Evolutionary conservation across 305 asterid genomes (phyloP), one percentile per base, ranked within the genome.

Genomic region (Fraxinus paxiana): DNA sequence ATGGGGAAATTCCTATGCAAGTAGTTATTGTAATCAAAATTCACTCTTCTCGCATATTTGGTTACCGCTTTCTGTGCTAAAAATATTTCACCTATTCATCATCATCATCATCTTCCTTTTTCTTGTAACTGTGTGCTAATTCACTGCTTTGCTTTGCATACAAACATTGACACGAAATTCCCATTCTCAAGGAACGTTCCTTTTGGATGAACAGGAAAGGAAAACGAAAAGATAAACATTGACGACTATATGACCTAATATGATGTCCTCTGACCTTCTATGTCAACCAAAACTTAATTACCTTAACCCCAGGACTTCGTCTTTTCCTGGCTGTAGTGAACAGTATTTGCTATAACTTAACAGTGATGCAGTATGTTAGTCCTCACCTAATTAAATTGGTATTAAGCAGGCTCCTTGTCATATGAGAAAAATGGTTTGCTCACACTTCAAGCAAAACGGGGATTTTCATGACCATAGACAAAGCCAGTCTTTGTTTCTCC

Each of bases 401-500:
- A 51, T 51, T n/a, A 51, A 51, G 20, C 61, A 15, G 22, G 61
- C 61, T 51, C n/a, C 61, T n/a, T 51, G 61, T 51, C 61, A 4
- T 51, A 15, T n/a, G 8, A 51, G 61, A 15, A n/a, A 51, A 51
- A 51, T n/a, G 61, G 61, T 51, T 51, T 51, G 61, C 61, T 51
- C 61, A 51, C 22, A n/a, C 61, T 51, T 51, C 0, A 7, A 17
- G 69, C 69, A 5, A 56, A 56, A 7, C 7, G 69, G 67, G 34
- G 73, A 12, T 67, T 82, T 51, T 71, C 48, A 12, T 13, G 78
- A 56, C 15, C 59, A 20, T 73, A 20, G 37, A 82, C 48, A 34
- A n/a, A 31, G 56, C 78, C 73, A 26, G 15, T 30, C 43, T 72
- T 46, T 24, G 17, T 12, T 74, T 54, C 81, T 79, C 63, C 81